These are phyloP conservation scores for Phaeoacremonium minimum DNA, from an alignment of 2,329 filamentous ascomycete species.

Conservation along the genomic window DNA sequence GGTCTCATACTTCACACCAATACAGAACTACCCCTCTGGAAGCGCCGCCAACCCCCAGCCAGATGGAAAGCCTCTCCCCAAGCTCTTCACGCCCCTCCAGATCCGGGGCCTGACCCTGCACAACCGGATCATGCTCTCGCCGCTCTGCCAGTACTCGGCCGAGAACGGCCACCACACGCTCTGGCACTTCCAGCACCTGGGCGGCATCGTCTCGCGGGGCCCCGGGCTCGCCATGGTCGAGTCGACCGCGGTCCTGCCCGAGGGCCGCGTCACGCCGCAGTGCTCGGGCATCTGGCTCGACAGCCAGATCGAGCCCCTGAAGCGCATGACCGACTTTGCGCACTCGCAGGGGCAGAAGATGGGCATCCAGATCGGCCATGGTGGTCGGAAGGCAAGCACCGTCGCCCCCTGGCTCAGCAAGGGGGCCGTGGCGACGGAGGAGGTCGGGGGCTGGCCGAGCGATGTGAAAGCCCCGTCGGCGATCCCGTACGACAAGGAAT, in stretches of 20 bases:
- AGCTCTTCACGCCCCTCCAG: slow-evolving; percentile 52
- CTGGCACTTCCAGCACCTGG: slow-evolving; percentile 77
- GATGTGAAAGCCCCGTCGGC: slow-evolving; percentile 23
- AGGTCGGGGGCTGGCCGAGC: slow-evolving; percentile 26
- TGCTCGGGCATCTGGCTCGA: no score
- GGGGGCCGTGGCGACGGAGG: slow-evolving; percentile 31
- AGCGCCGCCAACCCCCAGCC: no score
- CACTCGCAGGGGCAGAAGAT: not conserved
- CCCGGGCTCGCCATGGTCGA: slow-evolving; percentile 72
- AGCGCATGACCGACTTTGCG: not conserved
- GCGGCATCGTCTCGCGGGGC: slow-evolving; percentile 72
- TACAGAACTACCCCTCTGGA: no score
- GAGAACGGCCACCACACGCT: slow-evolving; percentile 66
- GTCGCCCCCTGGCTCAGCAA: not conserved
- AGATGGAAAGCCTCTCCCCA: no score
- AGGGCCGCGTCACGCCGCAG: slow-evolving; percentile 87
- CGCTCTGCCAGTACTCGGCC: slow-evolving; percentile 59
- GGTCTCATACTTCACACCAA: no score
- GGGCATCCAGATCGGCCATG: slow-evolving; percentile 3
- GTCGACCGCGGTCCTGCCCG: slow-evolving; percentile 68
- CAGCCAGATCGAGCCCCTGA: no score
- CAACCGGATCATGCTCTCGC: slow-evolving; percentile 55
- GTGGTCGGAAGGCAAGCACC: slow-evolving; percentile 1
- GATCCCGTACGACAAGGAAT: no score
- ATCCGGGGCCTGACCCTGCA: slow-evolving; percentile 48